Percentiles rank a stretch among this genome's conserved stretches.
Conservation (phyloP, 2,329 filamentous ascomycete species). For the Fusarium abutilonis region DNA sequence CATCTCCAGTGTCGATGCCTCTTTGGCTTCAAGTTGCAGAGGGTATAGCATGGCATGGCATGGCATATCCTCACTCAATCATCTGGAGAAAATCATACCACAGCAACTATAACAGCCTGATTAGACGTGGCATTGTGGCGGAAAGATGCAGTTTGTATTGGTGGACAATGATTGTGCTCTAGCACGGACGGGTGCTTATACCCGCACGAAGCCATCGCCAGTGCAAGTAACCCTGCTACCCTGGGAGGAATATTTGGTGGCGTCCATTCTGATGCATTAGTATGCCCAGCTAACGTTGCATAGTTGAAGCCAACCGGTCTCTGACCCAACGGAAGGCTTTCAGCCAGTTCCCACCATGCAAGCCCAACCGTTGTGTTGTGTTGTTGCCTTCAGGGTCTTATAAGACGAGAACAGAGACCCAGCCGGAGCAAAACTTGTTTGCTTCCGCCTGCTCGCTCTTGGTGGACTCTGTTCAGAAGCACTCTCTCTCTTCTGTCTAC, state of each 20-base stretch:
- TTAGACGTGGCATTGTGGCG: not conserved
- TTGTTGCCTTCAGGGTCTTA: conserved; percentile 17
- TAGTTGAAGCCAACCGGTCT: conserved; percentile 14
- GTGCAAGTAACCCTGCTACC: conserved; percentile 5
- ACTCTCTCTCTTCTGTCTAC: not conserved
- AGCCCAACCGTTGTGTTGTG: conserved; percentile 1
- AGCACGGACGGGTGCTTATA: conserved; percentile 23
- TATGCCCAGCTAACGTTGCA: conserved; percentile 14
- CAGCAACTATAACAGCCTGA: not conserved
- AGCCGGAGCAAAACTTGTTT: not conserved
- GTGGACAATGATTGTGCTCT: conserved; percentile 4
- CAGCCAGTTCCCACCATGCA: conserved; percentile 11
- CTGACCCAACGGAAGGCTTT: conserved; percentile 21
- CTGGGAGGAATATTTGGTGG: conserved; percentile 31
- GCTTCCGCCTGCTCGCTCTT: not conserved
- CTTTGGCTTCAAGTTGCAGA: not conserved
- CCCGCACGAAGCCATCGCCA: conserved; percentile 39
- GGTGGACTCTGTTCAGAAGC: not conserved
- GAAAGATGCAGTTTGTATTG: conserved; percentile 10
- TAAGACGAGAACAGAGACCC: conserved; percentile 22
- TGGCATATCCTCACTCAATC: too few species aligned
- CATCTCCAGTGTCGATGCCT: not conserved
- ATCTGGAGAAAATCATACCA: not conserved
- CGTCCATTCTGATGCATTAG: conserved; percentile 31
- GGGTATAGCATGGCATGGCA: not conserved